These are phyloP conservation scores for Xylaria sp. DNA, from an alignment of 2,329 filamentous ascomycete species.

Conservation along the genomic window DNA sequence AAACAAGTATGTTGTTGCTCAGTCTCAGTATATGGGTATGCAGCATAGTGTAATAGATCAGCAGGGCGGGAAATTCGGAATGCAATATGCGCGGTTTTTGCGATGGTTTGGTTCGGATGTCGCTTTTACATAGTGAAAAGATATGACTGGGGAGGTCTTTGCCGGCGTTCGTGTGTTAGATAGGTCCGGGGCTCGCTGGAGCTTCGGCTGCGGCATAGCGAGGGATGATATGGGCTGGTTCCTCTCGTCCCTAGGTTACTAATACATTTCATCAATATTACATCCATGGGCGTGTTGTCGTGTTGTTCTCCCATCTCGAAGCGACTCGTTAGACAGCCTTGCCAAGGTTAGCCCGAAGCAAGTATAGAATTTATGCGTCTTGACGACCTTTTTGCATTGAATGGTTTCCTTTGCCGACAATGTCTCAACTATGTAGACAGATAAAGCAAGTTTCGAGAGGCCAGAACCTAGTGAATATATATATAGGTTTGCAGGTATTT, in stretches of 20 bases:
- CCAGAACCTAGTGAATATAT: not conserved
- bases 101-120: not conserved
- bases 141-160: slow-evolving; percentile 6
- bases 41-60: not conserved
- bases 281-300: not conserved
- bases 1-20: not conserved
- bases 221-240: slow-evolving; percentile 26
- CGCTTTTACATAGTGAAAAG: not conserved
- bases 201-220: not conserved
- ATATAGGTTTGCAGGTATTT: not conserved
- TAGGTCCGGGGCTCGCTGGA: not conserved
- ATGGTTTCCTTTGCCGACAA: not conserved
- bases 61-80: not conserved
- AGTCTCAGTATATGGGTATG: not conserved
- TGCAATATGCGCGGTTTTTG: not conserved
- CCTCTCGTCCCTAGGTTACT: slow-evolving; percentile 15
- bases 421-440: not conserved
- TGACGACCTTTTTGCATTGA: not conserved
- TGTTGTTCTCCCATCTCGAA: not conserved
- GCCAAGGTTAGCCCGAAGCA: not conserved
- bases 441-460: not conserved
- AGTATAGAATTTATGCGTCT: not conserved
- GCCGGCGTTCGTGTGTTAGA: slow-evolving; percentile 24
- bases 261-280: not conserved
- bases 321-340: not conserved